A percentile compares a stretch with the other conserved stretches of the same genome.
phyloP scores from a whole-genome alignment of 768 basidiomycete species.

The Boletus vinaceobasis region DNA sequence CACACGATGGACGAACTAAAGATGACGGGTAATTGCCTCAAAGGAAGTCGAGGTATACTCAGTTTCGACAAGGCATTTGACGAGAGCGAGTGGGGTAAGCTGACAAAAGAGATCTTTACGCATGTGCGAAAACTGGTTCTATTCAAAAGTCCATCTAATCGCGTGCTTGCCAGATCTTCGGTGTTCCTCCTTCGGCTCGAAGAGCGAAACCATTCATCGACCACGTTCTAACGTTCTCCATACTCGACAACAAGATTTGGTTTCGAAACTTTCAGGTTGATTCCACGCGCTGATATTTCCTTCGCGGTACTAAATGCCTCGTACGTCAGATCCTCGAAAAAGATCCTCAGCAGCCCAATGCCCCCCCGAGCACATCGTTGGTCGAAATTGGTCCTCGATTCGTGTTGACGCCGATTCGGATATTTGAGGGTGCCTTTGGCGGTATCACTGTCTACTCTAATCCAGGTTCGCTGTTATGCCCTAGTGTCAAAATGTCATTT shows the following conservation, averaged over 20 bases:
- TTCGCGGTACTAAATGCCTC: neutral
- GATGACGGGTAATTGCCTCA: constrained; percentile 98
- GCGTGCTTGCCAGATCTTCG: constrained; percentile 69
- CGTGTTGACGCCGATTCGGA: constrained; percentile 94
- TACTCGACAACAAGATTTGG: constrained; percentile 96
- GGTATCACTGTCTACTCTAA: constrained; percentile 96
- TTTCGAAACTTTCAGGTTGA: constrained; percentile 97
- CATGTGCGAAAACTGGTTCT: constrained; percentile 54
- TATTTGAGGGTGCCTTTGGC: constrained; percentile 96
- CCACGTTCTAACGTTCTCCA: constrained; percentile 94
- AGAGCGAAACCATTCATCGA: constrained; percentile 97
- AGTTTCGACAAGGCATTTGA: constrained; percentile 93
- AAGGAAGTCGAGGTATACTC: constrained; percentile 88
- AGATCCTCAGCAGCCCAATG: constrained; percentile 84
- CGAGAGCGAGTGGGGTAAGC: constrained; percentile 76
- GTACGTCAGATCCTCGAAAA: constrained; percentile 82
- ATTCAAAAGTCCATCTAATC: constrained; percentile 1
- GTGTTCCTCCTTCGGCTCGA: constrained; percentile 87
- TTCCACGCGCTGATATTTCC: constrained; percentile 1
- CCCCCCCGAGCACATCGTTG: constrained; percentile 80
- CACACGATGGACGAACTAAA: constrained; percentile 99
- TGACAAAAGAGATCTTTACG: constrained; percentile 92
- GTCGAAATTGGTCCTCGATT: constrained; percentile 98
- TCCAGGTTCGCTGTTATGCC: constrained; percentile 56
- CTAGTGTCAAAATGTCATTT: neutral